Conservation (phyloP, 495 filamentous ascomycete genomes). For the Tuber aestivum region DNA sequence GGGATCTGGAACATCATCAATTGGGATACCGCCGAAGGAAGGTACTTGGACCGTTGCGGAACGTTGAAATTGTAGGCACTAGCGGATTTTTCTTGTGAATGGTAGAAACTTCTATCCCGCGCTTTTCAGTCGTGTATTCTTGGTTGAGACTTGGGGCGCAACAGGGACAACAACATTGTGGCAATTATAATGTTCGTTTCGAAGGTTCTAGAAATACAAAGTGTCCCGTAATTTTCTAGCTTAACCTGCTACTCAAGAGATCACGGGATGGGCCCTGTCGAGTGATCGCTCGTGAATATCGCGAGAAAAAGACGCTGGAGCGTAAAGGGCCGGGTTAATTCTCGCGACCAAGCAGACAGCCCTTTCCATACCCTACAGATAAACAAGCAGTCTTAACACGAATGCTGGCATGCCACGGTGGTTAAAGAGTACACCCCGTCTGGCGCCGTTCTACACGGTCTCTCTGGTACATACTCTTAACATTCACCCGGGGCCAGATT, state of each 20-base stretch:
- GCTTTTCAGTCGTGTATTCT: background rate
- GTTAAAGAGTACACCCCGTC: background rate
- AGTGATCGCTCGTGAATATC: background rate
- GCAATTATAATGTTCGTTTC: background rate
- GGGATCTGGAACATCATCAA: conserved; percentile 96
- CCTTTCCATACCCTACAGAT: background rate
- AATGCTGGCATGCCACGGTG: background rate
- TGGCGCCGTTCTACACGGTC: background rate
- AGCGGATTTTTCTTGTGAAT: background rate
- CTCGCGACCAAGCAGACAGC: background rate
- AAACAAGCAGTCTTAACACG: background rate
- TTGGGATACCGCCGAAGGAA: conserved; percentile 88
- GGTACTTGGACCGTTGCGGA: conserved; percentile 49
- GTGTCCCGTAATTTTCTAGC: background rate
- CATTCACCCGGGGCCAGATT: background rate
- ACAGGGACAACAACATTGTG: background rate
- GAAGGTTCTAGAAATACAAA: background rate
- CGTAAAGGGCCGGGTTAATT: background rate
- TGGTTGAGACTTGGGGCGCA: background rate
- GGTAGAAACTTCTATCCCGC: background rate
- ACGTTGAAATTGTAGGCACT: conserved; percentile 7
- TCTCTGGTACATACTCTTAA: background rate
- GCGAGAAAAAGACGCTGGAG: background rate
- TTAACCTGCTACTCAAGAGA: background rate
- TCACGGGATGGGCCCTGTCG: background rate